Evolutionary conservation across 2,329 filamentous ascomycete species (phyloP).

Genomic region (Penicillium sp.): DNA sequence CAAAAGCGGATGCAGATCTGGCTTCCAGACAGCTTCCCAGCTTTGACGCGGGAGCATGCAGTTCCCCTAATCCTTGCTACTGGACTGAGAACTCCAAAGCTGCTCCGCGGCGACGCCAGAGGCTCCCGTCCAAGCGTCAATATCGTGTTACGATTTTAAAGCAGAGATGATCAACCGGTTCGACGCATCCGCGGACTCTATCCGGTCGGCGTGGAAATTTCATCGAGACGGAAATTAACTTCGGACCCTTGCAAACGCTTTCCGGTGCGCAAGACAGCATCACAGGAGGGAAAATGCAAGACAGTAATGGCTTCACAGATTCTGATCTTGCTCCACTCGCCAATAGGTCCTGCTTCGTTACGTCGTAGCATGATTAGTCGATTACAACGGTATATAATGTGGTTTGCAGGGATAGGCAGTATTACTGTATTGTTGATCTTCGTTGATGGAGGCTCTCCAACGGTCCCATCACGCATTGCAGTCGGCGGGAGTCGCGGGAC

Average conservation of each 20-base stretch:
- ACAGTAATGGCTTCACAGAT: not conserved
- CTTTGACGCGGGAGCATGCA: not conserved
- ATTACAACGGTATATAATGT: not conserved
- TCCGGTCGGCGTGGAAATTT: not conserved
- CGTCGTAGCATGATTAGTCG: not conserved
- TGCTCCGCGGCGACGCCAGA: not conserved
- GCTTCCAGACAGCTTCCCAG: not conserved
- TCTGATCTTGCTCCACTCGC: not conserved
- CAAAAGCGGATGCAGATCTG: not conserved
- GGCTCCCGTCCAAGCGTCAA: not conserved
- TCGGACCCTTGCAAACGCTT: not conserved
- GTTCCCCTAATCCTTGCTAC: not conserved
- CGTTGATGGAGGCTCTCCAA: not conserved
- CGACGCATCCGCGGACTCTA: not conserved
- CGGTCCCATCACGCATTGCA: not conserved
- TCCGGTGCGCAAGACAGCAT: not conserved
- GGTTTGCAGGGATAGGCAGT: not conserved
- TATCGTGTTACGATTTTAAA: not conserved
- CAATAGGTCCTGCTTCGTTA: not conserved
- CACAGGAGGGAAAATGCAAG: not conserved
- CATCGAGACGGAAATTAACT: not conserved
- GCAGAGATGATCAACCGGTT: not conserved
- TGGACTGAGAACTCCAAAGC: not conserved
- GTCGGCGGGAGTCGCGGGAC: not conserved
- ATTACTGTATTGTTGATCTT: not conserved